phyloP scores from a whole-genome alignment of 2,329 filamentous ascomycete genomes.

The Aureobasidium uvarum region DNA sequence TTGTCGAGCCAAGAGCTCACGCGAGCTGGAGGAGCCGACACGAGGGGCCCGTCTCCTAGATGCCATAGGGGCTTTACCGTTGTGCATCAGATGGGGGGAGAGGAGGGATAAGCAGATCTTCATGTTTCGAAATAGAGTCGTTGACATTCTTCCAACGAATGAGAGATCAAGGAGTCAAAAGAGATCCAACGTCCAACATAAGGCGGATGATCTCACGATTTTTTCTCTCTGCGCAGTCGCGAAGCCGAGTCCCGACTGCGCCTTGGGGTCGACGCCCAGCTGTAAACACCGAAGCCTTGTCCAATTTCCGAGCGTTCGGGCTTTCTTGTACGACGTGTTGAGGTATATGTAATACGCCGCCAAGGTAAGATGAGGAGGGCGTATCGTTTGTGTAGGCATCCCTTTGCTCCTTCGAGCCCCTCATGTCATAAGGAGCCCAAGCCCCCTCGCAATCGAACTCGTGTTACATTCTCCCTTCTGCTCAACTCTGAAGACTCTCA shows the following conservation, averaged over 20 bases:
- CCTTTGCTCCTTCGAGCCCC: constrained; percentile 5
- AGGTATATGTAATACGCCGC: constrained; percentile 20
- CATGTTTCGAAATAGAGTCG: constrained; percentile 20
- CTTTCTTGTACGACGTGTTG: constrained; percentile 9
- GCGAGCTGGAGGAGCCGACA: not conserved
- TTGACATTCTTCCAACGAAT: not conserved
- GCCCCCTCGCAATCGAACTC: not conserved
- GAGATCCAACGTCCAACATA: constrained; percentile 16
- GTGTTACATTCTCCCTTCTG: not conserved
- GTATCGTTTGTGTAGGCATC: constrained; percentile 9
- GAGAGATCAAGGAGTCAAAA: not conserved
- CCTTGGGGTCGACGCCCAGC: not conserved
- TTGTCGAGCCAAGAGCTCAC: constrained; percentile 10
- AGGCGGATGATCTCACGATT: not conserved
- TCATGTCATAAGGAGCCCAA: constrained; percentile 1
- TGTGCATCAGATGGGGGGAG: not conserved
- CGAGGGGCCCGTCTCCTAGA: not conserved
- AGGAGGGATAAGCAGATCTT: not conserved
- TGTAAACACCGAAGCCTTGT: constrained; percentile 8
- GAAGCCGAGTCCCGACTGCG: too few relatives aligned
- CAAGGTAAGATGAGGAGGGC: constrained; percentile 22
- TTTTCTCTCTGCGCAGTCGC: not conserved
- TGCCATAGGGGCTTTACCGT: constrained; percentile 3
- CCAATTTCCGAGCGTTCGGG: constrained; percentile 23
- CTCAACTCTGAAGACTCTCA: not conserved